Conservation (phyloP, 2,329 filamentous ascomycete species). For the Diaporthe sp. region DNA sequence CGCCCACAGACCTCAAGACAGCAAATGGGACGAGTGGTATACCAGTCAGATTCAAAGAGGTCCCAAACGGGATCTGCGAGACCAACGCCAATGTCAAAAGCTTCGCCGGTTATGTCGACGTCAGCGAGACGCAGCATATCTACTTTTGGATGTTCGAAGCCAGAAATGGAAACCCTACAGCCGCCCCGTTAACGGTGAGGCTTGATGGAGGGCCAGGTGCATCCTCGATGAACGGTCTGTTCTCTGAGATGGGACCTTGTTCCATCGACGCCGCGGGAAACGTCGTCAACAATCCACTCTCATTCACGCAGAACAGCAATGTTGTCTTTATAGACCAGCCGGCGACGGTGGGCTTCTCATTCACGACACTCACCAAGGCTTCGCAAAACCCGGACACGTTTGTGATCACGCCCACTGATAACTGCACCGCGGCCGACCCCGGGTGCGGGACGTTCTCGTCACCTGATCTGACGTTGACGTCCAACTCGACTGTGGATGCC, state of each 20-base stretch:
- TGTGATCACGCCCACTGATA: constrained; percentile 27
- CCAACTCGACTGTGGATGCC: constrained; percentile 20
- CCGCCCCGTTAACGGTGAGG: constrained; percentile 27
- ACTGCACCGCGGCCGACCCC: constrained; percentile 58
- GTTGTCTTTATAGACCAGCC: constrained; percentile 65
- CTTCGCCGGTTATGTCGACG: constrained; percentile 17
- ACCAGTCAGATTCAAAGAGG: constrained; percentile 19
- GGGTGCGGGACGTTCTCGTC: constrained; percentile 54
- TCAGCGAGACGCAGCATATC: constrained; percentile 25
- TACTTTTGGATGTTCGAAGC: constrained; percentile 30
- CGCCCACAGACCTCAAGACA: constrained; percentile 9
- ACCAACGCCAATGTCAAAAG: constrained; percentile 14
- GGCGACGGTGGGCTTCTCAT: constrained; percentile 71
- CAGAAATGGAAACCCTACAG: constrained; percentile 11
- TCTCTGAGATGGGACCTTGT: constrained; percentile 52
- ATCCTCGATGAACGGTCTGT: constrained; percentile 31
- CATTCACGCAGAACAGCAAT: constrained; percentile 67
- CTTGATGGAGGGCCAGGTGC: constrained; percentile 34
- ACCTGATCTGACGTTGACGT: constrained; percentile 46
- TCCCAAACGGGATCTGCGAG: constrained; percentile 10
- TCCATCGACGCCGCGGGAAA: constrained; percentile 70
- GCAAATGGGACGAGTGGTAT: background rate
- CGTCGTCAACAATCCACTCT: constrained; percentile 64
- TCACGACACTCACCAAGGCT: constrained; percentile 45
- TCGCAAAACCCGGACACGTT: constrained; percentile 44